These are phyloP conservation scores for Anthracocystis panici-leucophaei DNA, from an alignment of 1,284 basidiomycete species.

Conservation along the genomic window DNA sequence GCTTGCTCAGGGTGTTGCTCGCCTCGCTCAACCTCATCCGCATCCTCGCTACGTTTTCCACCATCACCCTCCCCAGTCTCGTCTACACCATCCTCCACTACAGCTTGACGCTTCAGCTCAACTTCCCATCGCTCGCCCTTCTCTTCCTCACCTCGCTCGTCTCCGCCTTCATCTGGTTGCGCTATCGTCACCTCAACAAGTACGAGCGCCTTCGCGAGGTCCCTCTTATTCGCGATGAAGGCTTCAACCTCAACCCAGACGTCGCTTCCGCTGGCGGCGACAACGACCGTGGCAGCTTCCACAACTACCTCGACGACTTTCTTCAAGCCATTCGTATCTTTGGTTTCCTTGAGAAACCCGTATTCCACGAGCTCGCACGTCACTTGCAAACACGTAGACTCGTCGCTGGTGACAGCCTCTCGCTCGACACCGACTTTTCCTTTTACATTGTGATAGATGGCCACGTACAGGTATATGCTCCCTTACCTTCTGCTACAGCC, in stretches of 20 bases:
- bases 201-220: slow-evolving; percentile 66
- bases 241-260: slow-evolving; percentile 66
- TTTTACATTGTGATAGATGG: slow-evolving; percentile 70
- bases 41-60: slow-evolving; percentile 56
- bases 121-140: slow-evolving; percentile 62
- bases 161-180: slow-evolving; percentile 70
- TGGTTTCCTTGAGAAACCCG: slow-evolving; percentile 69
- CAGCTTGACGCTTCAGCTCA: slow-evolving; percentile 67
- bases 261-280: slow-evolving; percentile 53
- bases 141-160: slow-evolving; percentile 52
- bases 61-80: slow-evolving; percentile 63
- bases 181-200: slow-evolving; percentile 65
- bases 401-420: slow-evolving; percentile 65
- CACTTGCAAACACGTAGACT: slow-evolving; percentile 67
- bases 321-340: slow-evolving; percentile 69
- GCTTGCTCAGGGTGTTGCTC: slow-evolving; percentile 53
- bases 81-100: slow-evolving; percentile 65
- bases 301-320: slow-evolving; percentile 69
- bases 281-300: slow-evolving; percentile 61
- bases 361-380: slow-evolving; percentile 69
- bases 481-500: slow-evolving; percentile 37
- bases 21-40: slow-evolving; percentile 61
- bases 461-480: slow-evolving; percentile 68
- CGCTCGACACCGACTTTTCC: slow-evolving; percentile 64
- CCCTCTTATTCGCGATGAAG: slow-evolving; percentile 65